These are phyloP conservation scores for Carnegiea gigantea DNA, from an alignment of 179 eudicot species.

Conservation along the genomic window DNA sequence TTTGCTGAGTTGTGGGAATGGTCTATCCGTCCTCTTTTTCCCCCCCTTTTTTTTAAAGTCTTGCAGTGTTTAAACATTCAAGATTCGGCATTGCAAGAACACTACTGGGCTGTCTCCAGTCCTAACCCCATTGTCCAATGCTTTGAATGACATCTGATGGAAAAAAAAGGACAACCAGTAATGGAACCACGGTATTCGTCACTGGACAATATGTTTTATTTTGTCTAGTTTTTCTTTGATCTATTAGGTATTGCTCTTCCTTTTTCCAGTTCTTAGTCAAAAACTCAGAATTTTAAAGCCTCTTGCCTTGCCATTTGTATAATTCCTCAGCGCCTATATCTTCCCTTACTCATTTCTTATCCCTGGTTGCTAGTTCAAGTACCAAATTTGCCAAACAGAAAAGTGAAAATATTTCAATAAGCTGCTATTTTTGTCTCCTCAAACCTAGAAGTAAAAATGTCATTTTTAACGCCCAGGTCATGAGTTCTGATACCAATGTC, in stretches of 20 bases:
- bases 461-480: constrained; percentile 14
- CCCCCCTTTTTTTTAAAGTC: background rate
- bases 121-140: background rate
- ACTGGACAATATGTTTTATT: background rate
- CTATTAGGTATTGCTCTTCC: background rate
- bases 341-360: background rate
- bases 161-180: background rate
- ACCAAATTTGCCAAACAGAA: constrained; percentile 14
- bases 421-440: constrained; percentile 14
- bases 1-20: background rate
- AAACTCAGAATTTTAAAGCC: background rate
- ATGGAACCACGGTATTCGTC: too few species aligned
- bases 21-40: background rate
- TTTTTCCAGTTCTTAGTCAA: constrained; percentile 4
- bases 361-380: background rate
- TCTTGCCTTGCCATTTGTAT: constrained; percentile 10
- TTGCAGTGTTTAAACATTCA: background rate
- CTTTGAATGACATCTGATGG: background rate
- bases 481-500: background rate
- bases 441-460: background rate
- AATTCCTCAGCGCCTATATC: background rate
- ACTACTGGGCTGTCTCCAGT: background rate
- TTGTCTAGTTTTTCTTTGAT: background rate
- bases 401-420: constrained; percentile 8
- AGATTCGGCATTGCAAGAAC: background rate